Percentiles rank a stretch among this genome's conserved stretches.
phyloP scores from a whole-genome alignment of 352 stramenopile species.

The Albugo laibachii region DNA sequence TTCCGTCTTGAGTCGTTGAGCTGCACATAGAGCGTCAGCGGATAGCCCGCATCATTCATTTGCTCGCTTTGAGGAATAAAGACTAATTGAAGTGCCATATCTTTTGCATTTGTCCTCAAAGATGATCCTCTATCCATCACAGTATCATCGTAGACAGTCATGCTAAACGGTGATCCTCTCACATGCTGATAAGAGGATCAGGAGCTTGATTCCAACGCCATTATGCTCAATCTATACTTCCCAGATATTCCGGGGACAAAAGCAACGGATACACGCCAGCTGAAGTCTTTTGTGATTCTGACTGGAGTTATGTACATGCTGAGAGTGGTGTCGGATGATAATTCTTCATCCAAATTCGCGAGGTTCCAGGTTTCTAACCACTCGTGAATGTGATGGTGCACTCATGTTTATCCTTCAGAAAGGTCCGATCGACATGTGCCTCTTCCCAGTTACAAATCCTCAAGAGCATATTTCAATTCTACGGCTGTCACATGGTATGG shows the following conservation, averaged over 20 bases:
- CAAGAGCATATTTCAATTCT: constrained; percentile 33
- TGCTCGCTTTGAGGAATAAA: too few species aligned
- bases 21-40: constrained; percentile 73
- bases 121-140: constrained; percentile 59
- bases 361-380: constrained; percentile 57
- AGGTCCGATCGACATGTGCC: constrained; percentile 21
- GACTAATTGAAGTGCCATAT: constrained; percentile 18
- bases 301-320: constrained; percentile 30
- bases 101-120: constrained; percentile 30
- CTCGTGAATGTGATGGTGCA: constrained; percentile 87
- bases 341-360: constrained; percentile 50
- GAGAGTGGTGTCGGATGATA: constrained; percentile 15
- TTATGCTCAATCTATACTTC: constrained; percentile 76
- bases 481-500: constrained; percentile 29
- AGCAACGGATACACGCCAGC: constrained; percentile 76
- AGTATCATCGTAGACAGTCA: constrained; percentile 51
- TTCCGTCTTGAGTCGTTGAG: constrained; percentile 72
- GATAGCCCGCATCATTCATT: constrained; percentile 26
- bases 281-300: constrained; percentile 22
- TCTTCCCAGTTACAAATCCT: constrained; percentile 25
- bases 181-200: constrained; percentile 29
- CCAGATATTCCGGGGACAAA: constrained; percentile 85
- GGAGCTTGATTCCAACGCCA: constrained; percentile 16
- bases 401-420: constrained; percentile 26
- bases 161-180: constrained; percentile 72